Evolutionary conservation across 345 rosid genomes (phyloP), one percentile per base, ranked within the genome.

Genomic region (Leavenworthia alabamica): DNA sequence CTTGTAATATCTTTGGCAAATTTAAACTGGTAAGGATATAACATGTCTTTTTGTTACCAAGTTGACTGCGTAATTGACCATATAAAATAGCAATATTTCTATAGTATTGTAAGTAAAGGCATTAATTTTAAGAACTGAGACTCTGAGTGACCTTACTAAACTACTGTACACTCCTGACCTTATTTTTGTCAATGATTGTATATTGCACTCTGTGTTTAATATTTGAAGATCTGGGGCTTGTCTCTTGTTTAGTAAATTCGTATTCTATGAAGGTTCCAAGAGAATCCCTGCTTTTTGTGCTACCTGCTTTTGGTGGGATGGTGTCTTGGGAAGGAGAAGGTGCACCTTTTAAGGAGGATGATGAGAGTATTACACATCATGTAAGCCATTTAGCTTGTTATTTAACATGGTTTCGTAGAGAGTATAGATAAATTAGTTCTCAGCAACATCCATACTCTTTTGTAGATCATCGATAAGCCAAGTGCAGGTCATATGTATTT

Each of bases 251-350:
- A 28, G 26, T 14, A 10, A 17, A 24, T 5, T n/a, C 39, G 36
- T 37, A 45, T 37, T 9, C 54, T 51, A 5, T 75, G 69, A 17
- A 89, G 99, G 99, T 86, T 71, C 97, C 99, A n/a, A 77, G 97
- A 69, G 99, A 92, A 72, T 85, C 97, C 0, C 64, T 92, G 66
- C 96, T 85, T 26, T 86, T 92, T 55, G 88, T 92, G 52, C 79
- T 92, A 72, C 90, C 93, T 74, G 83, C 99, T 68, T 92, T 89
- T 75, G 98, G 99, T 15, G 99, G 99, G 48, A 61, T 66, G 62
- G 94, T 89, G 59, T 89, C 99, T 64, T 89, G 99, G 99, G 97
- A 86, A 50, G 96, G 99, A 43, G 94, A 85, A 54, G 99, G 84
- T 13, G 96, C 97, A 17, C 97, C 97, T 6, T 92, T 81, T 36